phyloP scores from a whole-genome alignment of 228 moss, liverwort and hornwort genomes.

The Sphagnum magellanicum region DNA sequence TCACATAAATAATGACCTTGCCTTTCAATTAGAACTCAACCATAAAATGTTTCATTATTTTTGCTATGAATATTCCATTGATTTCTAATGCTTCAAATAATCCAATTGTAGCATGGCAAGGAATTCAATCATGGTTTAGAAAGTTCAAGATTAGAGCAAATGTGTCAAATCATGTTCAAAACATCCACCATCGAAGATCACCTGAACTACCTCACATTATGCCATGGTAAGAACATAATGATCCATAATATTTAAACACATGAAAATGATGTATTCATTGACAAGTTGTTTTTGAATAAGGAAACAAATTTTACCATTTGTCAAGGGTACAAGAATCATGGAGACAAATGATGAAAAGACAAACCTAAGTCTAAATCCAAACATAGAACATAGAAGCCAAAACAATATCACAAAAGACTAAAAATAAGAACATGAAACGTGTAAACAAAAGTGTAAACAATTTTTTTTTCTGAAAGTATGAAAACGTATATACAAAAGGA shows the following conservation, averaged over 20 bases:
- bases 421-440: constrained; percentile 28
- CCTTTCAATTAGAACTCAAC: too few relatives aligned
- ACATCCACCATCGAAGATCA: too few relatives aligned
- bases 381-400: constrained; percentile 32
- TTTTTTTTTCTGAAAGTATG: constrained; percentile 51
- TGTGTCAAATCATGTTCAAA: constrained; percentile 10
- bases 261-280: too few relatives aligned
- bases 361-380: too few relatives aligned
- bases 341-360: too few relatives aligned
- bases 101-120: constrained; percentile 41
- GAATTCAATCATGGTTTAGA: constrained; percentile 38
- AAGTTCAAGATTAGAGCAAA: constrained; percentile 46
- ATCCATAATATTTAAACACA: too few relatives aligned
- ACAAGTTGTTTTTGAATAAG: too few relatives aligned
- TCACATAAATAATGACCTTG: too few relatives aligned
- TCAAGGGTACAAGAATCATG: not conserved
- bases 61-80: constrained; percentile 23
- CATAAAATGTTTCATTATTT: constrained; percentile 14
- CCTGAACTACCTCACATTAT: too few relatives aligned
- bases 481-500: constrained; percentile 35
- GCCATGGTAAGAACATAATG: too few relatives aligned
- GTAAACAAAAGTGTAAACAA: constrained; percentile 23
- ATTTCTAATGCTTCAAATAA: constrained; percentile 29
- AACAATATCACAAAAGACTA: constrained; percentile 35
- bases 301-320: too few relatives aligned